phyloP scores from a whole-genome alignment of 2,329 filamentous ascomycete genomes.

The Epichloe sibirici region DNA sequence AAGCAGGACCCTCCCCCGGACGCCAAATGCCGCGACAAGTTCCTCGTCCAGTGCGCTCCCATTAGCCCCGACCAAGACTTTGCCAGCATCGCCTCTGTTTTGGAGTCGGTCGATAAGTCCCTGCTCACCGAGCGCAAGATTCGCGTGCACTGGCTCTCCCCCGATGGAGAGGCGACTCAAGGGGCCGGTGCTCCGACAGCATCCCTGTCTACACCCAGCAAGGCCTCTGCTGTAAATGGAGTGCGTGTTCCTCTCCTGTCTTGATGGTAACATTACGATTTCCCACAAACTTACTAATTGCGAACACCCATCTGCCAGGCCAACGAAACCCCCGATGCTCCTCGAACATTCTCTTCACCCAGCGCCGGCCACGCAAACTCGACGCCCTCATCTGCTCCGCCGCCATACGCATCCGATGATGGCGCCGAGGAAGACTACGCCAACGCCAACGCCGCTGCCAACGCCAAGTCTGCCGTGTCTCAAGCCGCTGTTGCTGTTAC shows the following conservation, averaged over 20 bases:
- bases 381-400: slow-evolving; percentile 19
- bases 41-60: slow-evolving; percentile 83
- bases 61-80: slow-evolving; percentile 78
- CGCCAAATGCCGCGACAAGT: slow-evolving; percentile 92
- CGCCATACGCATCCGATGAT: slow-evolving; percentile 23
- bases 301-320: slow-evolving; percentile 11
- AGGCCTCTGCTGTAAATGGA: slow-evolving; percentile 25
- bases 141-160: slow-evolving; percentile 70
- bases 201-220: slow-evolving; percentile 27
- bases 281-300: slow-evolving; percentile 2
- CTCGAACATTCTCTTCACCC: slow-evolving; percentile 34
- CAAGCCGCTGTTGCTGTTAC: slow-evolving; percentile 36
- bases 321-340: slow-evolving; percentile 31
- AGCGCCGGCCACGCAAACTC: slow-evolving; percentile 18
- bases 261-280: background rate
- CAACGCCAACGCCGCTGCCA: slow-evolving; percentile 12
- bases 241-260: slow-evolving; percentile 20
- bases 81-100: slow-evolving; percentile 67
- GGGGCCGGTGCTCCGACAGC: slow-evolving; percentile 9
- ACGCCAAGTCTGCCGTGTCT: slow-evolving; percentile 17
- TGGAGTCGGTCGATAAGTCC: slow-evolving; percentile 66
- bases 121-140: slow-evolving; percentile 91
- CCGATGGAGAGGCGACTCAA: slow-evolving; percentile 33
- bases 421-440: slow-evolving; percentile 17
- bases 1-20: slow-evolving; percentile 85